Evolutionary conservation across 768 basidiomycete species (phyloP).

Genomic region (Galerina marginata): DNA sequence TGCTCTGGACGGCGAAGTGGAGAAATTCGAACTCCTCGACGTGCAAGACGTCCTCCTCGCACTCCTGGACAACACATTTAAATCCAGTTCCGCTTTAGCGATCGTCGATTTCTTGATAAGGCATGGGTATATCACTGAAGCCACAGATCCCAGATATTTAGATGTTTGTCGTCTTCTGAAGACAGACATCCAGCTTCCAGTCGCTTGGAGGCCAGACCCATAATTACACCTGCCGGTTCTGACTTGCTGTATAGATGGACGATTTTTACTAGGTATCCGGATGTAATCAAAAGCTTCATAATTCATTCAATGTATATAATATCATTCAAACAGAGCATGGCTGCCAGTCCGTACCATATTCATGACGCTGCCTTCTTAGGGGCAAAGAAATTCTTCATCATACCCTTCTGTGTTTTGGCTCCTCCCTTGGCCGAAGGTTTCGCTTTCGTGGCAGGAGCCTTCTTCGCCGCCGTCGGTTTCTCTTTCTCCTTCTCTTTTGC

Average conservation of each 20-base stretch:
- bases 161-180: conserved; percentile 35
- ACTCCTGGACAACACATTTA: conserved; percentile 42
- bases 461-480: conserved; percentile 19
- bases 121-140: conserved; percentile 39
- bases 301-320: conserved; percentile 5
- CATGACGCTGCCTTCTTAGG: conserved; percentile 25
- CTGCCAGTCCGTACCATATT: not conserved
- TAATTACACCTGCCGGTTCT: not conserved
- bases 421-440: conserved; percentile 26
- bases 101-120: conserved; percentile 47
- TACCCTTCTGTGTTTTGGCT: conserved; percentile 32
- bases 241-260: conserved; percentile 2
- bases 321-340: not conserved
- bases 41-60: conserved; percentile 35
- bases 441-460: conserved; percentile 20
- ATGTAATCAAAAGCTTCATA: not conserved
- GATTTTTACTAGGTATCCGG: not conserved
- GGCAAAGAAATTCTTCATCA: conserved; percentile 43
- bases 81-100: conserved; percentile 48
- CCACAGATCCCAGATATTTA: conserved; percentile 36
- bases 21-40: conserved; percentile 44
- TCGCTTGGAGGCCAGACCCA: conserved; percentile 28
- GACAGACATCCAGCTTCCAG: conserved; percentile 31
- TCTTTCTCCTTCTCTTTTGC: conserved; percentile 20
- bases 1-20: conserved; percentile 46